Conservation (phyloP, 768 basidiomycete genomes). For the Boletus pseudopeckii region DNA sequence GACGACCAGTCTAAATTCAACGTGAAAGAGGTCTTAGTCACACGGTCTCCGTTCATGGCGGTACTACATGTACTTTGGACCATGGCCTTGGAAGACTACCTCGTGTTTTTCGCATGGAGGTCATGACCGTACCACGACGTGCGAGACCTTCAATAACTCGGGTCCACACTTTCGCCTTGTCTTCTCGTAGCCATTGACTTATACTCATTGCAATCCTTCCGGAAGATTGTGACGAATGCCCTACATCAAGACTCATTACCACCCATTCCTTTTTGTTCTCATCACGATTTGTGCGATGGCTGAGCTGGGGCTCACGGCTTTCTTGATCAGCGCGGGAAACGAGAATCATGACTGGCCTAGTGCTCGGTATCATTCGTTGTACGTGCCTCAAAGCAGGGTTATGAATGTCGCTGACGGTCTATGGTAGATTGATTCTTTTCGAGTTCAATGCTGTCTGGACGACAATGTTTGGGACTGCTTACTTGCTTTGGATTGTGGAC, state of each 20-base stretch:
- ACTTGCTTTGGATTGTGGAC: constrained; percentile 68
- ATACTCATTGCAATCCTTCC: constrained; percentile 6
- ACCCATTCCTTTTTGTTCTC: constrained; percentile 59
- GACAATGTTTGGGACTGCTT: constrained; percentile 63
- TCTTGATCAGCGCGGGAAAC: constrained; percentile 67
- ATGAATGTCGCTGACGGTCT: constrained; percentile 3
- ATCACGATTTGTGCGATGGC: constrained; percentile 67
- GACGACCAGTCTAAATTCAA: constrained; percentile 3
- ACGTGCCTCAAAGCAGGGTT: constrained; percentile 24
- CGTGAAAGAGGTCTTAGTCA: constrained; percentile 9
- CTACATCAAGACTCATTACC: constrained; percentile 51
- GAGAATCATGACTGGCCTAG: constrained; percentile 59
- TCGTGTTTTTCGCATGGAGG: constrained; percentile 33
- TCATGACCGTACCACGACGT: constrained; percentile 27
- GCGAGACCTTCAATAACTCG: constrained; percentile 18
- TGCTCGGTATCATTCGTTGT: constrained; percentile 63
- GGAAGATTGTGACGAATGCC: constrained; percentile 32
- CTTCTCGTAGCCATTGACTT: constrained; percentile 13
- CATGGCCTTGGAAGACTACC: constrained; percentile 15
- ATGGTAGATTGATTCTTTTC: constrained; percentile 50
- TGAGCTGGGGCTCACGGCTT: constrained; percentile 72
- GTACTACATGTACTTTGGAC: background rate
- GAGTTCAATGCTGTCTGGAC: constrained; percentile 74
- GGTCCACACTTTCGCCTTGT: constrained; percentile 5
- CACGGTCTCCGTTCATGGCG: constrained; percentile 3